Evolutionary conservation across 139 green algal genomes (phyloP).

Genomic region (Microglena sp.): DNA sequence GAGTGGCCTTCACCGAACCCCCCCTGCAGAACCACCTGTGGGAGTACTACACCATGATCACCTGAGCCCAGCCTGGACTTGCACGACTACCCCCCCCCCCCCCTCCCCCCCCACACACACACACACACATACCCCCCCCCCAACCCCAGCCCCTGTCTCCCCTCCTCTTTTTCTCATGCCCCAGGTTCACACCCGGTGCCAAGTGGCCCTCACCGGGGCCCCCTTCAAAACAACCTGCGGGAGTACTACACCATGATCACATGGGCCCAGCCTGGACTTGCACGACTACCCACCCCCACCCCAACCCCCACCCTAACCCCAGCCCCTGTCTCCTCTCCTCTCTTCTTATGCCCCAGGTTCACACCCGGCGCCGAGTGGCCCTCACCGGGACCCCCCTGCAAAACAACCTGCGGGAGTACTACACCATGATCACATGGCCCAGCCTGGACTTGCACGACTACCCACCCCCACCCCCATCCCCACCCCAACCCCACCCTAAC

Average conservation of each 20-base stretch:
- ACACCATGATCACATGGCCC: conserved; percentile 38
- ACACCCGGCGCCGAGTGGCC: conserved; percentile 39
- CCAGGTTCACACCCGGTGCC: conserved; percentile 27
- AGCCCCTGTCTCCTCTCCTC: too few relatives aligned
- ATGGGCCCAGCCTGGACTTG: too few relatives aligned
- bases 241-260: conserved; percentile 51
- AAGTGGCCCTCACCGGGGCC: conserved; percentile 57
- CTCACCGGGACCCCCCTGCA: conserved; percentile 55
- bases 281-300: too few relatives aligned
- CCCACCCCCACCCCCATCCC: conserved; percentile 14
- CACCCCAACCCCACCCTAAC: too few relatives aligned
- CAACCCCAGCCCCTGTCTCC: too few relatives aligned
- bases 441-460: conserved; percentile 57
- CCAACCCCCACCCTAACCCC: too few relatives aligned
- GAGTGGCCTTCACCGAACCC: conserved; percentile 56
- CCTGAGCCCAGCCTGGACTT: too few relatives aligned
- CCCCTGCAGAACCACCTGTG: conserved; percentile 36
- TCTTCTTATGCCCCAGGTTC: conserved; percentile 22
- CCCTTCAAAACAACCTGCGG: conserved; percentile 40
- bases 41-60: conserved; percentile 42
- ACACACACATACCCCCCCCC: too few relatives aligned
- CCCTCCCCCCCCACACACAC: too few relatives aligned
- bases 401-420: conserved; percentile 53
- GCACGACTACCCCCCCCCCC: too few relatives aligned
- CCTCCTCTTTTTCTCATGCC: conserved; percentile 20